These are phyloP conservation scores for Gentiana straminea DNA, from an alignment of 257 asterid genomes.

Conservation along the genomic window DNA sequence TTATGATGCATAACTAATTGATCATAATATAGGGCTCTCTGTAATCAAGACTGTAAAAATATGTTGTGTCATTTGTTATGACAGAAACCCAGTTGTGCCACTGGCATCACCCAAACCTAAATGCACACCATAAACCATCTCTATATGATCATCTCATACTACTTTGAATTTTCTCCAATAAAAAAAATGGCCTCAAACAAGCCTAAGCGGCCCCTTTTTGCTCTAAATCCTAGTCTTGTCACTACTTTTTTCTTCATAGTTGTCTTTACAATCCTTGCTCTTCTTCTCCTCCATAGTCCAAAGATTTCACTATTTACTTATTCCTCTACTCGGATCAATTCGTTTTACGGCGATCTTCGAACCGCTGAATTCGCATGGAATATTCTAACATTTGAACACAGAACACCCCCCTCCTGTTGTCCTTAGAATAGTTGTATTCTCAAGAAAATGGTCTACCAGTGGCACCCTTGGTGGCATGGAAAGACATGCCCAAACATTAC, in stretches of 20 bases:
- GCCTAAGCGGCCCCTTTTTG: constrained; percentile 29
- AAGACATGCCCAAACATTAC: constrained; percentile 84
- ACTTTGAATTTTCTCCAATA: neutral
- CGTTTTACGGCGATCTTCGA: constrained; percentile 77
- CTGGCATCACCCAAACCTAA: too few species aligned
- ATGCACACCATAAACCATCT: constrained; percentile 4
- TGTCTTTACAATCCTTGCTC: constrained; percentile 72
- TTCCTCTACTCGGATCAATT: constrained; percentile 18
- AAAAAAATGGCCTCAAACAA: constrained; percentile 43
- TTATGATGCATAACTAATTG: too few species aligned
- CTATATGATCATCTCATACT: constrained; percentile 8
- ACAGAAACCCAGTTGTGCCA: too few species aligned
- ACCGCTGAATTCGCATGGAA: constrained; percentile 69
- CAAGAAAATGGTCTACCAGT: constrained; percentile 79
- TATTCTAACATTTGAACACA: constrained; percentile 26
- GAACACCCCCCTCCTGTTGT: constrained; percentile 16
- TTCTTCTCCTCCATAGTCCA: constrained; percentile 70
- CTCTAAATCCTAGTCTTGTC: constrained; percentile 52
- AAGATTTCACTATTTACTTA: constrained; percentile 31
- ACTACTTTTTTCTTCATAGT: constrained; percentile 67
- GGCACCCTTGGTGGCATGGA: constrained; percentile 90
- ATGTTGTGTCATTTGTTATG: too few species aligned
- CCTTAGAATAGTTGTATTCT: constrained; percentile 71
- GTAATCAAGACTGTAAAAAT: too few species aligned
- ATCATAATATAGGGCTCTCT: too few species aligned